A percentile compares a stretch with the other conserved stretches of the same genome.
Conservation (phyloP, 1,284 basidiomycete species). For the Singerocomus inundabilis region DNA sequence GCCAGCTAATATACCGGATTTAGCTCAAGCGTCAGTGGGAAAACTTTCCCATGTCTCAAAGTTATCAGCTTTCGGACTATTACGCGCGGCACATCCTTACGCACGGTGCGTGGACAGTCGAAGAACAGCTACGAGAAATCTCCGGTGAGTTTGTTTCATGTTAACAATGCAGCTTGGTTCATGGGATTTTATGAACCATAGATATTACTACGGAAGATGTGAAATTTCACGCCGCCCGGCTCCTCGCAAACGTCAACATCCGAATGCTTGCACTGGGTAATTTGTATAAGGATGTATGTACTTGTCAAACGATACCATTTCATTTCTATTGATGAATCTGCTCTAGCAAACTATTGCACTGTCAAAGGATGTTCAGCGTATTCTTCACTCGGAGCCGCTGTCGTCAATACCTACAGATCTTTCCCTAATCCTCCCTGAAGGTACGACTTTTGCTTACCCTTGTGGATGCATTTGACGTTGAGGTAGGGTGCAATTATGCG, state of each 20-base stretch:
- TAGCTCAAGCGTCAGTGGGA: slow-evolving; percentile 74
- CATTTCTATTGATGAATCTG: slow-evolving; percentile 5
- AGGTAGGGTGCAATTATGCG: slow-evolving; percentile 66
- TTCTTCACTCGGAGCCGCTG: slow-evolving; percentile 59
- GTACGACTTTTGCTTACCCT: slow-evolving; percentile 38
- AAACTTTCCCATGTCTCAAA: slow-evolving; percentile 87
- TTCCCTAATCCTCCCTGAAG: slow-evolving; percentile 67
- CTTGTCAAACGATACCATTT: slow-evolving; percentile 4
- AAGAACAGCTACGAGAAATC: slow-evolving; percentile 81
- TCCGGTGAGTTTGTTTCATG: slow-evolving; percentile 50
- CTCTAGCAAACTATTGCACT: slow-evolving; percentile 73
- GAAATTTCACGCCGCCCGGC: slow-evolving; percentile 58
- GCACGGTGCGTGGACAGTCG: slow-evolving; percentile 74
- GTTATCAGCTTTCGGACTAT: slow-evolving; percentile 81
- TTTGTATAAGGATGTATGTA: slow-evolving; percentile 70
- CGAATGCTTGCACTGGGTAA: slow-evolving; percentile 87
- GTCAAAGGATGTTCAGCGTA: slow-evolving; percentile 70
- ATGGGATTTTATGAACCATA: neutral
- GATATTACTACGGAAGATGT: slow-evolving; percentile 57
- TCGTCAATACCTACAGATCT: slow-evolving; percentile 40
- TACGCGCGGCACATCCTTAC: slow-evolving; percentile 72
- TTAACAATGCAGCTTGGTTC: neutral
- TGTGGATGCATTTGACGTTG: slow-evolving; percentile 10
- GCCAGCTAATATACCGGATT: slow-evolving; percentile 5
- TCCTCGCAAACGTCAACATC: slow-evolving; percentile 72